Evolutionary conservation across 2,329 filamentous ascomycete genomes (phyloP).

Genomic region (Talaromyces sp.): DNA sequence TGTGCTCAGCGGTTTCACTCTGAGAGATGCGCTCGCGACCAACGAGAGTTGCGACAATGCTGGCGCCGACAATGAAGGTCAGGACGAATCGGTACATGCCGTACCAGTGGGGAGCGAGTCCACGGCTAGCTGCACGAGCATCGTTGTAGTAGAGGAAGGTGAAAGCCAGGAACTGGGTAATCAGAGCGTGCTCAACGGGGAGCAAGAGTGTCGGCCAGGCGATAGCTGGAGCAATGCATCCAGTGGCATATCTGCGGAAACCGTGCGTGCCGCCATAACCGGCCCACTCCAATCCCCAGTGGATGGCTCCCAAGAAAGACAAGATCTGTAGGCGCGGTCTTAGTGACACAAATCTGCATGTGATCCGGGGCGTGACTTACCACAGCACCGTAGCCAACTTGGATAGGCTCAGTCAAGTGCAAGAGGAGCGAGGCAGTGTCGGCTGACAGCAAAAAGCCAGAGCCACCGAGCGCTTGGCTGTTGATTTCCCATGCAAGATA

Average conservation of each 20-base stretch:
- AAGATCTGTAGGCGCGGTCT: slow-evolving; percentile 57
- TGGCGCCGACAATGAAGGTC: slow-evolving; percentile 79
- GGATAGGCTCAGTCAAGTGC: slow-evolving; percentile 73
- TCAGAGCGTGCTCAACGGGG: slow-evolving; percentile 78
- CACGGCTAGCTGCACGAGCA: slow-evolving; percentile 62
- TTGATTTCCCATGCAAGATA: slow-evolving; percentile 80
- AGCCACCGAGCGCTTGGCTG: slow-evolving; percentile 56
- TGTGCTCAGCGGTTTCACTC: slow-evolving; percentile 29
- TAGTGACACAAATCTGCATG: background rate
- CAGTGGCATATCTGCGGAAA: slow-evolving; percentile 76
- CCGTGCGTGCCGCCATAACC: slow-evolving; percentile 62
- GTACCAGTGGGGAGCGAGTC: slow-evolving; percentile 84
- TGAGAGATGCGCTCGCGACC: slow-evolving; percentile 70
- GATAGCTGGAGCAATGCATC: slow-evolving; percentile 69
- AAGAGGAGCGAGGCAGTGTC: slow-evolving; percentile 69
- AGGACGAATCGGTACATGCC: slow-evolving; percentile 84
- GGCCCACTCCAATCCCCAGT: slow-evolving; percentile 88
- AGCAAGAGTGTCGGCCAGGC: slow-evolving; percentile 89
- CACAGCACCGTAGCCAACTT: slow-evolving; percentile 85
- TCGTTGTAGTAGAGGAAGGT: slow-evolving; percentile 82
- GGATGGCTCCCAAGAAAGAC: slow-evolving; percentile 87
- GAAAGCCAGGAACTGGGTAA: slow-evolving; percentile 79
- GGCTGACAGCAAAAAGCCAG: slow-evolving; percentile 60
- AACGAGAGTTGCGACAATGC: slow-evolving; percentile 74
- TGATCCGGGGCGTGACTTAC: slow-evolving; percentile 41